Base-by-base conservation (phyloP, 2,329 filamentous ascomycete species). In the Diaporthe nobilis region DNA sequence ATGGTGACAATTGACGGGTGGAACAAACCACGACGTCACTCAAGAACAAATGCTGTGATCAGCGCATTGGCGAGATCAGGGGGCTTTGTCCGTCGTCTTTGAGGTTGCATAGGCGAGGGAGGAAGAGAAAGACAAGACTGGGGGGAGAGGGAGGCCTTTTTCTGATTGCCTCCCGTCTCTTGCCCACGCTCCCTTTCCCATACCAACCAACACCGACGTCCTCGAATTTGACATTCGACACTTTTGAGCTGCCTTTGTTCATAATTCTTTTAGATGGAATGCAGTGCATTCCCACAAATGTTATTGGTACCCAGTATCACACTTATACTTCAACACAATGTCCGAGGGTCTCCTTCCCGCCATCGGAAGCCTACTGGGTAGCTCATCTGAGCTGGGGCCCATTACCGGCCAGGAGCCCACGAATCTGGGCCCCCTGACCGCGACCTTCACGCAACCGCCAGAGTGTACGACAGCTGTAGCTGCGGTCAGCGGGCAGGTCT, bases 21-120 rank as follows among this genome's bases (percentile, higher is more conserved):
- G 57, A 72, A 72, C 71, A 53, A 53, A 72, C 39, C 58, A 65
- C 71, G 71, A 65, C 71, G 71, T 73, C 71, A 73, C 71, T 65
- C 55, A 55, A 63, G 60, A 63, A 73, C 71, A 65, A 42, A 31
- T 53, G 51, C 53, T 73, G 49, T 57, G 71, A 73, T 73, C 58
- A 51, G 22, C 71, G 49, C 58, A 47, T 65, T 73, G 71, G 58
- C 71, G 61, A 73, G 42, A 61, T 65, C 47, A 73, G 71, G 71
- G 71, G 71, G 71, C 61, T 57, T 73, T 55, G 71, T 73, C 28
- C 71, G 31, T 73, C 71, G 49, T 55, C 42, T 53, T 60, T 49
- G 34, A 55, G 15, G 20, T 42, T 65, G 49, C 37, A 28, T 22
- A 34, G 25, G 25, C 39, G 71, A 44, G 71, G 58, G 42, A 34